Evolutionary conservation across 345 rosid genomes (phyloP).

Genomic region (Sonneratia caseolaris): DNA sequence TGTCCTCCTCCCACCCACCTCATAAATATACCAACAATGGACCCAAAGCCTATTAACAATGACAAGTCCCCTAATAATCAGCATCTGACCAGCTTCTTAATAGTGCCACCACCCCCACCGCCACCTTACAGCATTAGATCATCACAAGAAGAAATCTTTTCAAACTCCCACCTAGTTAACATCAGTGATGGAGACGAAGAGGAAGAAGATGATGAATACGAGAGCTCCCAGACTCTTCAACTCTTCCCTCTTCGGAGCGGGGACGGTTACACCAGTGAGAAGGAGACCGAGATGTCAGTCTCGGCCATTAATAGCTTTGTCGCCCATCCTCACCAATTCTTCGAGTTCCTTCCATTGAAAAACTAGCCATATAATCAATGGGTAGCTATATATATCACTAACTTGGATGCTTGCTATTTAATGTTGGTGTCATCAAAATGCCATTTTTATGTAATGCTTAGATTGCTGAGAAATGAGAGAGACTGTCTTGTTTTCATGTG

Average conservation of each 20-base stretch:
- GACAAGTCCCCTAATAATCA: not conserved
- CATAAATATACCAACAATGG: slow-evolving; percentile 27
- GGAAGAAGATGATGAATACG: slow-evolving; percentile 10
- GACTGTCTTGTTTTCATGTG: slow-evolving; percentile 11
- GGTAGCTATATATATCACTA: not conserved
- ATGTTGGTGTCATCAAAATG: not conserved
- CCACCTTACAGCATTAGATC: not conserved
- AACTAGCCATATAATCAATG: slow-evolving; percentile 11
- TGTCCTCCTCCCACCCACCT: slow-evolving; percentile 32
- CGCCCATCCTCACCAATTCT: slow-evolving; percentile 37
- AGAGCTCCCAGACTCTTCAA: slow-evolving; percentile 54
- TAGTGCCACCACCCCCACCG: slow-evolving; percentile 10
- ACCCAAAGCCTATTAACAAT: not conserved
- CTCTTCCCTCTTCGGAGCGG: slow-evolving; percentile 53
- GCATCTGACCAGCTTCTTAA: slow-evolving; percentile 4
- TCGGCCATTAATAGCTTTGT: slow-evolving; percentile 16
- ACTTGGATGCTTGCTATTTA: not conserved
- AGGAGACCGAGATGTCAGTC: slow-evolving; percentile 9
- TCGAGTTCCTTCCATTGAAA: slow-evolving; percentile 79
- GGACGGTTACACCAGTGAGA: slow-evolving; percentile 17
- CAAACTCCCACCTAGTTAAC: not conserved
- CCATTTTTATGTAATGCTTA: slow-evolving; percentile 3
- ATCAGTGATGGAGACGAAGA: not conserved
- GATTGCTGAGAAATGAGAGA: not conserved
- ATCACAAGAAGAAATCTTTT: not conserved